phyloP scores from a whole-genome alignment of 345 rosid species.

The Melaleuca alternifolia region DNA sequence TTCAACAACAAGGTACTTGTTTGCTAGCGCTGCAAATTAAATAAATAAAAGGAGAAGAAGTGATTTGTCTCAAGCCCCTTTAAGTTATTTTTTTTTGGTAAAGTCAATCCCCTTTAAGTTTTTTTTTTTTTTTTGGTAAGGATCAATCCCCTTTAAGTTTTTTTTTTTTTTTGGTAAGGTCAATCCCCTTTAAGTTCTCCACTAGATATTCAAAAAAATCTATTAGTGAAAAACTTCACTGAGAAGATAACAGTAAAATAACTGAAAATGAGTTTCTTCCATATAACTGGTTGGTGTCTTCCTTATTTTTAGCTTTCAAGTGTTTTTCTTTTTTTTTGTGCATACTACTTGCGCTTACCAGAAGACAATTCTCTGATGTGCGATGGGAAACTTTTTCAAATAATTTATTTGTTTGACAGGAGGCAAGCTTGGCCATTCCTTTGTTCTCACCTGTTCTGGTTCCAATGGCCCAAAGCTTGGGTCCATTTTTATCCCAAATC shows the following conservation, averaged over 20 bases:
- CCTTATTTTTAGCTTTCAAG: not conserved
- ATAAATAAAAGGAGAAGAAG: not conserved
- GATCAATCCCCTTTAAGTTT: too few species aligned
- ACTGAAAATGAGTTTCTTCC: not conserved
- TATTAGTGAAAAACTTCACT: not conserved
- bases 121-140: too few species aligned
- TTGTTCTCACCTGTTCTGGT: constrained; percentile 93
- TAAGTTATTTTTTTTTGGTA: too few species aligned
- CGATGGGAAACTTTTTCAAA: not conserved
- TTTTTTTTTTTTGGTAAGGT: too few species aligned
- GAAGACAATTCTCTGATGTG: not conserved
- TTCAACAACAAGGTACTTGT: constrained; percentile 86
- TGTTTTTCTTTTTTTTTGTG: not conserved
- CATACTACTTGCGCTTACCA: not conserved
- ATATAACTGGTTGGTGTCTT: not conserved
- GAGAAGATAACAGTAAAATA: not conserved
- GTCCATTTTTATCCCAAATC: constrained; percentile 76
- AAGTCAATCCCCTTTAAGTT: not conserved
- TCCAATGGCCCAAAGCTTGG: constrained; percentile 88
- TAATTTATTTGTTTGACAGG: constrained; percentile 35
- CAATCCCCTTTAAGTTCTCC: not conserved
- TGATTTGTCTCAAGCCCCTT: not conserved
- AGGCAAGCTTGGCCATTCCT: constrained; percentile 83
- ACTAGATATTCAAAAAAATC: not conserved
- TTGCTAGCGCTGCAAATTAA: not conserved